Base-by-base conservation (phyloP, 1,284 basidiomycete genomes). In the Xerocomus minutiporus region DNA sequence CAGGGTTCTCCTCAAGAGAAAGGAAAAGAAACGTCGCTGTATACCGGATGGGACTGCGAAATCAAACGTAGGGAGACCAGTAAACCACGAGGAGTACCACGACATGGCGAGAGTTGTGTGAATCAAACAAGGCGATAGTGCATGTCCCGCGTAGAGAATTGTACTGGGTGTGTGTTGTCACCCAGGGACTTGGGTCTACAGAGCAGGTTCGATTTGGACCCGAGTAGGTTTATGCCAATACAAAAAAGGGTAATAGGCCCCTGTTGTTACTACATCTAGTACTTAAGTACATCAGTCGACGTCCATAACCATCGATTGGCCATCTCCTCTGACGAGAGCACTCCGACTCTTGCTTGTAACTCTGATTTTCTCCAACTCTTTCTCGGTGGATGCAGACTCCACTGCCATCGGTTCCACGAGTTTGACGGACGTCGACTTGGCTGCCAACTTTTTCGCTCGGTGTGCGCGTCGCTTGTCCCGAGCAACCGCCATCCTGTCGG, bases 21-120 rank as follows among this genome's bases (percentile, higher is more conserved):
- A 97, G 3, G 92, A 92, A 29, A 97, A 78, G 71, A 98, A 93
- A 48, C 91, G 83, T 50, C 86, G 79, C 73, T 97, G 94, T 42
- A 98, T 86, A 58, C 82, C 81, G 5, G 89, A 81, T 7, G 95
- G 91, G 15, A 97, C 75, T 1, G 88, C 75, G 60, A 88, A 77
- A 62, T 84, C 82, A 64, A 88, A 73, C 46, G 76, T 77, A 15
- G 86, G 84, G 47, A 83, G 68, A 34, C 68, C 67, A 9, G 84
- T 79, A 47, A 87, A 71, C 86, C 86, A 88, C 34, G 81, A 79
- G 13, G 68, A 57, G 55, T 67, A 69, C 67, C 67, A 69, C 47
- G 69, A 67, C 67, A 69, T 69, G 59, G 35, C 35, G 12, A 32
- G 36, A 26, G 32, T 35, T 48, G 43, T 47, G 26, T 44, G 35